phyloP scores from a whole-genome alignment of 495 filamentous ascomycete species.

The Thermothielavioides terrestris region DNA sequence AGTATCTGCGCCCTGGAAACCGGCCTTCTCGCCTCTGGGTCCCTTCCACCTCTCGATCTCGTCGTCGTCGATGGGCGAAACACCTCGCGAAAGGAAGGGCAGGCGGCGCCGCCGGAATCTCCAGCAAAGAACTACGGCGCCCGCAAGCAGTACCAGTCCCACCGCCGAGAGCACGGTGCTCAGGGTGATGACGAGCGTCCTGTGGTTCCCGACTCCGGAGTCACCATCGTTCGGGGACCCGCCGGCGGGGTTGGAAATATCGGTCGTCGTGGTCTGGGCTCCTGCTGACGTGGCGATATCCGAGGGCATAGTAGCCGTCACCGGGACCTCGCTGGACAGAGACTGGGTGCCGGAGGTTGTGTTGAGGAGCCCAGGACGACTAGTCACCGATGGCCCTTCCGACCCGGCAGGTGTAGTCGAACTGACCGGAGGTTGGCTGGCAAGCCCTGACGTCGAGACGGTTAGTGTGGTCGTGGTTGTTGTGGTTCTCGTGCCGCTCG shows the following conservation, averaged over 20 bases:
- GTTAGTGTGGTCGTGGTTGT: constrained; percentile 17
- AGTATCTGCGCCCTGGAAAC: constrained; percentile 10
- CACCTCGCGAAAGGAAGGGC: constrained; percentile 33
- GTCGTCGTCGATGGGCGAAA: constrained; percentile 44
- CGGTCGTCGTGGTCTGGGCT: constrained; percentile 6
- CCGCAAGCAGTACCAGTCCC: constrained; percentile 27
- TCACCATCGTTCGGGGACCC: constrained; percentile 9
- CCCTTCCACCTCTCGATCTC: constrained; percentile 45
- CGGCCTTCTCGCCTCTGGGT: constrained; percentile 19
- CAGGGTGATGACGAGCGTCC: constrained; percentile 32
- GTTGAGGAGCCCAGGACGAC: too few relatives aligned
- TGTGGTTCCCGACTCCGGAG: constrained; percentile 17
- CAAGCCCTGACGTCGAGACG: constrained; percentile 7
- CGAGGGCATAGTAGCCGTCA: constrained; percentile 22
- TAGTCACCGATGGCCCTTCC: too few relatives aligned
- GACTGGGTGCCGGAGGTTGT: too few relatives aligned
- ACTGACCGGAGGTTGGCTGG: neutral
- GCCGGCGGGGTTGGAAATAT: neutral
- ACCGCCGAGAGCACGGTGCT: constrained; percentile 35
- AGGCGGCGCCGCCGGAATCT: constrained; percentile 26
- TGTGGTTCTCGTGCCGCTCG: neutral
- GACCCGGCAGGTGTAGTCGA: neutral
- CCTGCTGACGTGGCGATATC: constrained; percentile 9
- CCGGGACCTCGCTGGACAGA: constrained; percentile 2
- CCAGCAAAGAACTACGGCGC: constrained; percentile 23